Evolutionary conservation across 495 filamentous ascomycete genomes (phyloP).

Genomic region (Penicillium ucsense): DNA sequence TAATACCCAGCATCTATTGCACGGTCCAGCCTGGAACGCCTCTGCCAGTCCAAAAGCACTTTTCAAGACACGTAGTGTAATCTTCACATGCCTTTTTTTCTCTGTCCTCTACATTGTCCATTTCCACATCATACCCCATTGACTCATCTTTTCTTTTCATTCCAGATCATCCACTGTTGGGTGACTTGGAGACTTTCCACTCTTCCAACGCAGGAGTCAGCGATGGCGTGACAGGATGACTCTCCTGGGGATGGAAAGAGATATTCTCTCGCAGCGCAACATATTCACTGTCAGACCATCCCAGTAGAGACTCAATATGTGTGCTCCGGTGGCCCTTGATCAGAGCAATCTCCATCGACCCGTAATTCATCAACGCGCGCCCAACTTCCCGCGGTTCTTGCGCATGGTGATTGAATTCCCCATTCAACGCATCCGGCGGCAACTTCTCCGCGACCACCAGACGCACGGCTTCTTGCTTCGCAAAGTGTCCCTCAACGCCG

Average conservation of each 20-base stretch:
- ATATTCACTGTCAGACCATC: conserved; percentile 92
- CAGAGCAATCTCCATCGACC: conserved; percentile 65
- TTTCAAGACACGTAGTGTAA: no score
- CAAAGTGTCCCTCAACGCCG: conserved; percentile 76
- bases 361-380: conserved; percentile 87
- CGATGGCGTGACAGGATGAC: conserved; percentile 21
- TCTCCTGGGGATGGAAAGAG: conserved; percentile 44
- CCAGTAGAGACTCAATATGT: conserved; percentile 67
- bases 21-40: no score
- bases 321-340: conserved; percentile 79
- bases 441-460: conserved; percentile 61
- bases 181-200: conserved; percentile 9
- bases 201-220: conserved; percentile 29
- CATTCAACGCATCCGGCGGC: conserved; percentile 29
- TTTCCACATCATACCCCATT: neutral
- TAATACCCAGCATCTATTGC: no score
- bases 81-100: no score
- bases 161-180: conserved; percentile 2
- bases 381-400: conserved; percentile 67
- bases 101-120: neutral
- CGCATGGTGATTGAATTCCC: conserved; percentile 33
- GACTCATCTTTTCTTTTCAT: neutral
- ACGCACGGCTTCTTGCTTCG: conserved; percentile 84
- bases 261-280: conserved; percentile 85
- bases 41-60: no score